These are phyloP conservation scores for Tulasnella sp. DNA, from an alignment of 768 basidiomycete species.

Conservation along the genomic window DNA sequence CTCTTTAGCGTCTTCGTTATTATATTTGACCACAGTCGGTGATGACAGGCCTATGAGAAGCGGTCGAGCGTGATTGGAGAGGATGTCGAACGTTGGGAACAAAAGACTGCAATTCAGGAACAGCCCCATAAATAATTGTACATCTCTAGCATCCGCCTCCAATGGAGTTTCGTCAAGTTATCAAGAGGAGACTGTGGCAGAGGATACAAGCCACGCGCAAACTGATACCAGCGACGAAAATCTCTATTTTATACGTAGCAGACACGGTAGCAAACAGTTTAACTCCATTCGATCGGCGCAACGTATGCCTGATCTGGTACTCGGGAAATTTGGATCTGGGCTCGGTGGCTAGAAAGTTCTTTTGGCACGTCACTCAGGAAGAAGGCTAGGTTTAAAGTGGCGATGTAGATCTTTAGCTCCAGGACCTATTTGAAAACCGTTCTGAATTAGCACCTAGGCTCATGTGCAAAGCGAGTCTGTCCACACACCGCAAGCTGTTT, in stretches of 20 bases:
- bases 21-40: too few relatives aligned
- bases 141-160: too few relatives aligned
- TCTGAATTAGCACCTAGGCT: neutral
- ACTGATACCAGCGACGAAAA: too few relatives aligned
- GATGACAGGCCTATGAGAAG: neutral
- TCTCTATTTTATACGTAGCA: too few relatives aligned
- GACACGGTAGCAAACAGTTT: neutral
- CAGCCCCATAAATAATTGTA: too few relatives aligned
- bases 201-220: too few relatives aligned
- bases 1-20: too few relatives aligned
- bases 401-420: constrained; percentile 17
- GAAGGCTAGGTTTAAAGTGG: constrained; percentile 17
- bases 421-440: neutral
- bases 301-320: neutral
- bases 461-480: neutral
- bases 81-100: too few relatives aligned
- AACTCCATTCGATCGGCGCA: neutral
- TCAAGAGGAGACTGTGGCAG: too few relatives aligned
- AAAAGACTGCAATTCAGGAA: too few relatives aligned
- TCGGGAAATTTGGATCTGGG: neutral
- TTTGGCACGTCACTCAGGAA: constrained; percentile 9
- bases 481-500: constrained; percentile 1
- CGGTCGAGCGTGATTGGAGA: neutral
- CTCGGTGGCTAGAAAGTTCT: neutral
- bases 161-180: too few relatives aligned